These are phyloP conservation scores for Aspergillus hiratsukae DNA, from an alignment of 2,329 filamentous ascomycete genomes.

Conservation along the genomic window DNA sequence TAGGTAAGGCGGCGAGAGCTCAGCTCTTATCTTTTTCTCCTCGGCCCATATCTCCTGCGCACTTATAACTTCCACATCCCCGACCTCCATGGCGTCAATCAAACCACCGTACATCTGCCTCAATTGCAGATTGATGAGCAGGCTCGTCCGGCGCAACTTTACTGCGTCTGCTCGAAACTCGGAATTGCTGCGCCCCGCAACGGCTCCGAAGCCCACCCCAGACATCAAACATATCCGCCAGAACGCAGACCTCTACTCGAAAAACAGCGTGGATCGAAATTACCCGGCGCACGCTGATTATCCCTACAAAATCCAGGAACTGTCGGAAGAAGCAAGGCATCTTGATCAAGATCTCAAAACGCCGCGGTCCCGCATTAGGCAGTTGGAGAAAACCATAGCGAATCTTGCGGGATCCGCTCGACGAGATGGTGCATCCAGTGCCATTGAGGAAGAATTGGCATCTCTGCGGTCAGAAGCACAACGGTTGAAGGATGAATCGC, in stretches of 20 bases:
- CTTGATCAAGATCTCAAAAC: slow-evolving; percentile 38
- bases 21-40: slow-evolving; percentile 4
- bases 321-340: slow-evolving; percentile 33
- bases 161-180: slow-evolving; percentile 16
- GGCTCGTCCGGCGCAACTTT: slow-evolving; percentile 11
- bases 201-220: slow-evolving; percentile 72
- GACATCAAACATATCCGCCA: slow-evolving; percentile 89
- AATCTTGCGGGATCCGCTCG: slow-evolving; percentile 26
- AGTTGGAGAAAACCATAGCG: slow-evolving; percentile 40
- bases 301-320: slow-evolving; percentile 49
- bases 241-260: slow-evolving; percentile 72
- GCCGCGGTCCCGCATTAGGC: slow-evolving; percentile 41
- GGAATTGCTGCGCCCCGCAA: slow-evolving; percentile 53
- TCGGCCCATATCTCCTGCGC: slow-evolving; percentile 1
- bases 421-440: slow-evolving; percentile 8
- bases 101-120: slow-evolving; percentile 30
- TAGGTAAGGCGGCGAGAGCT: slow-evolving; percentile 11
- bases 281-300: slow-evolving; percentile 57
- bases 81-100: slow-evolving; percentile 20
- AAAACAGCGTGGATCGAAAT: slow-evolving; percentile 82
- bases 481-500: slow-evolving; percentile 33
- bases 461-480: slow-evolving; percentile 36
- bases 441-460: slow-evolving; percentile 17
- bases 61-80: slow-evolving; percentile 1
- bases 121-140: slow-evolving; percentile 25